phyloP scores from a whole-genome alignment of 2,329 filamentous ascomycete species.

The Trichoderma polysporum region DNA sequence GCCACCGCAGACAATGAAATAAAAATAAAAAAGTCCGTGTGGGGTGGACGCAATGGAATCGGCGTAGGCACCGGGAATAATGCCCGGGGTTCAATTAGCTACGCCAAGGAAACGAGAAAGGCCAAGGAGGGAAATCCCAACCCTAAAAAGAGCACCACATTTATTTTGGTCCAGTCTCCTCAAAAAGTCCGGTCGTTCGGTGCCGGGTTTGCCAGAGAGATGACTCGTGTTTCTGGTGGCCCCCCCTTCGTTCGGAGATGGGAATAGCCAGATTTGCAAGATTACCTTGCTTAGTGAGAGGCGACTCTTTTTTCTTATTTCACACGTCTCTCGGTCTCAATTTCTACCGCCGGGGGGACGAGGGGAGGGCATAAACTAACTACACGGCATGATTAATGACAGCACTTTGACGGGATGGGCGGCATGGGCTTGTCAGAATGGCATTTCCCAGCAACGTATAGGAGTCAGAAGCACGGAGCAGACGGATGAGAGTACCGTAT shows the following conservation, averaged over 20 bases:
- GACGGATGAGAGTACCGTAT: no score
- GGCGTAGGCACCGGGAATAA: conserved; percentile 18
- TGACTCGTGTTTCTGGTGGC: neutral
- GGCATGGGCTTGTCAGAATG: neutral
- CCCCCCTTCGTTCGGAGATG: neutral
- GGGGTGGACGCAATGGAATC: conserved; percentile 9
- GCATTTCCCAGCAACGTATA: neutral
- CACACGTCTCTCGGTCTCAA: conserved; percentile 3
- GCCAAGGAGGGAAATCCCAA: neutral
- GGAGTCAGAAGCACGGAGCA: neutral
- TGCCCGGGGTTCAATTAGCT: neutral
- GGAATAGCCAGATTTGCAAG: neutral
- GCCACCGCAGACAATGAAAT: no score
- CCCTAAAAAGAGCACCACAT: conserved; percentile 6
- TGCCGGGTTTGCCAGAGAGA: neutral
- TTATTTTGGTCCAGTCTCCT: neutral
- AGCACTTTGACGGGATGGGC: neutral
- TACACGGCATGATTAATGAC: neutral
- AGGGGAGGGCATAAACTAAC: neutral
- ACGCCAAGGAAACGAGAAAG: conserved; percentile 2
- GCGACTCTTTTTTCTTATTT: neutral
- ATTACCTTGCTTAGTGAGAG: neutral
- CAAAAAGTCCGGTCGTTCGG: conserved; percentile 7
- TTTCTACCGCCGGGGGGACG: conserved; percentile 8
- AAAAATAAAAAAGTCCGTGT: neutral